Evolutionary conservation across 2,329 filamentous ascomycete genomes (phyloP).

Genomic region (Arachnomyces sp.): DNA sequence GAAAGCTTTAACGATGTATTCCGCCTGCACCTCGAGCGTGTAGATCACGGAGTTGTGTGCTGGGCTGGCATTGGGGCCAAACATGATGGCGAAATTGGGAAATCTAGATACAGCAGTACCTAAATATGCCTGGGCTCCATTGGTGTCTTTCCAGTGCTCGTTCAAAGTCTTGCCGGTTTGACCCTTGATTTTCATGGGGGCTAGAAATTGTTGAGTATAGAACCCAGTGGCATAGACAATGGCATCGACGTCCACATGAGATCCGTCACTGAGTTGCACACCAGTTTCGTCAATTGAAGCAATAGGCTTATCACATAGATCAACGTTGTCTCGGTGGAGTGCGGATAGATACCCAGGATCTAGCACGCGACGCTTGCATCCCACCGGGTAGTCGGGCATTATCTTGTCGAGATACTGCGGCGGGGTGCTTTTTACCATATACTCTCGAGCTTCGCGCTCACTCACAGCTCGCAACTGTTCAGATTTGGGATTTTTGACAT

Average conservation of each 20-base stretch:
- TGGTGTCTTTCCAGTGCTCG: slow-evolving; percentile 18
- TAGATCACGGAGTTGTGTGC: slow-evolving; percentile 15
- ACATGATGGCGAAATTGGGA: slow-evolving; percentile 13
- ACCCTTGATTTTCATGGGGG: slow-evolving; percentile 25
- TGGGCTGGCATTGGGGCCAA: slow-evolving; percentile 12
- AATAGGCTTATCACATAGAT: slow-evolving; percentile 7
- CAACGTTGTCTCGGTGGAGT: slow-evolving; percentile 7
- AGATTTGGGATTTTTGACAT: no score
- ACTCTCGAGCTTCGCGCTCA: no score
- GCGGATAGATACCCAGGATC: slow-evolving; percentile 6
- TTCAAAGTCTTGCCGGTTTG: slow-evolving; percentile 12
- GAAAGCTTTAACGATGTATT: no score
- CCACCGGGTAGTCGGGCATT: slow-evolving; percentile 8
- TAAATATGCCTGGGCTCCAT: slow-evolving; percentile 23
- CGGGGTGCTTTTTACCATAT: no score
- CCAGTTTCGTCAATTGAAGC: slow-evolving; percentile 10
- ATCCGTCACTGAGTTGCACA: slow-evolving; percentile 4
- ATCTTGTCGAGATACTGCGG: slow-evolving; percentile 7
- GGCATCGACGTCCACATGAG: slow-evolving; percentile 15
- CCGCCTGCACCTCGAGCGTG: no score
- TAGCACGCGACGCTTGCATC: slow-evolving; percentile 10
- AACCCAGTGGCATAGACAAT: slow-evolving; percentile 30
- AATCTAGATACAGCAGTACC: slow-evolving; percentile 13
- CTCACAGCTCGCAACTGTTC: no score
- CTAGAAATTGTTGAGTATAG: slow-evolving; percentile 26